Evolutionary conservation across 768 basidiomycete genomes (phyloP), one percentile per base, ranked within the genome.

Genomic region (Phylloporus arenicola): DNA sequence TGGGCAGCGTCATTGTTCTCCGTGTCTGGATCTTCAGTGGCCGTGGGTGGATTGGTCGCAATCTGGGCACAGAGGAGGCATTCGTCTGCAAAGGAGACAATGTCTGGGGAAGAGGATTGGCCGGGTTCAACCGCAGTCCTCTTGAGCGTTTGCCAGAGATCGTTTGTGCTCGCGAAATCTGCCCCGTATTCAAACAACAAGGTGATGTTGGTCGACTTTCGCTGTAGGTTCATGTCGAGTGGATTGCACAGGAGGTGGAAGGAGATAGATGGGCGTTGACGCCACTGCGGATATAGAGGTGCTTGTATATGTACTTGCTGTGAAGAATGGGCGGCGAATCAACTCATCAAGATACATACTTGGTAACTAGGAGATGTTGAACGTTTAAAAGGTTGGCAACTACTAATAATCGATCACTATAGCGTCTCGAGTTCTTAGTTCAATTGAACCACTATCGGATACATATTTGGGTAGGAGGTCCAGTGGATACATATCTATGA

Each of bases 11-110:
- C 31, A 12, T 16, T 7, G 11, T 22, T 9, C 16, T 22, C 42
- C 13, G 10, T 5, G 29, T 4, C 3, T 9, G n/a, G 29, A 6
- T 22, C 31, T 33, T 2, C 12, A 31, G 19, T 16, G 3, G 11
- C 2, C 17, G 4, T 0, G 3, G 38, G 19, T 8, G 0, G 3
- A 4, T 54, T 54, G 41, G 10, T 37, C 34, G 50, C 17, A 20
- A 68, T 62, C 13, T 53, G 43, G 19, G 67, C 60, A 13, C 50
- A 68, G 27, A 69, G 46, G 20, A 68, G 58, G 46, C 67, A 68
- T 6, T 68, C 68, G 33, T 63, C 58, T 39, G 54, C 55, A 27
- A 68, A 68, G 27, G 60, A 59, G 37, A 20, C 1, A 10, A 68
- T 35, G 12, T 48, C 45, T n/a, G 60, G 60, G 11, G 47, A 31